These are phyloP conservation scores for Murraya paniculata DNA, from an alignment of 345 rosid species.

Conservation along the genomic window DNA sequence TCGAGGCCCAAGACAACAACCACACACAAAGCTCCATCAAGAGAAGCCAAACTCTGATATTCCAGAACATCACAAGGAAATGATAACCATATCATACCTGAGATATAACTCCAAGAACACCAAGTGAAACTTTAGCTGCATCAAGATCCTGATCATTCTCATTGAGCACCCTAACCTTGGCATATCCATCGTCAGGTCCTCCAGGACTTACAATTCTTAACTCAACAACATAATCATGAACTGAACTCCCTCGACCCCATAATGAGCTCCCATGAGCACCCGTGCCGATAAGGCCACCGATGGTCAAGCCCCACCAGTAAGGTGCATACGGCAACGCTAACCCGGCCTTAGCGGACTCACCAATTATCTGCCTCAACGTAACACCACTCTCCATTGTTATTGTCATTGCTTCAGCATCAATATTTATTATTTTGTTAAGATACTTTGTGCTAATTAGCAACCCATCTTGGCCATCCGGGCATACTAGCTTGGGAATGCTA, in stretches of 20 bases:
- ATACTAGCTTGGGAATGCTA: conserved; percentile 69
- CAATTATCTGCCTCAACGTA: conserved; percentile 53
- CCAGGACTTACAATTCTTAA: conserved; percentile 62
- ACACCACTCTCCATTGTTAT: conserved; percentile 69
- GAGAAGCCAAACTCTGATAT: background rate
- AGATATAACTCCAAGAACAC: conserved; percentile 79
- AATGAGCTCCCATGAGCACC: conserved; percentile 89
- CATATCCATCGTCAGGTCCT: conserved; percentile 41
- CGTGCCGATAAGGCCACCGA: conserved; percentile 73
- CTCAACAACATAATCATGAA: conserved; percentile 63
- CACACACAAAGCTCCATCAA: background rate
- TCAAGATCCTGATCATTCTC: conserved; percentile 38
- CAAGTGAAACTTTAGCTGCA: conserved; percentile 75
- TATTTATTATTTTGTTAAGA: conserved; percentile 34
- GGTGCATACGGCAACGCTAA: conserved; percentile 75
- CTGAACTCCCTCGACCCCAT: conserved; percentile 72
- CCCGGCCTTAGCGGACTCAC: conserved; percentile 56
- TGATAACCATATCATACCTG: conserved; percentile 38
- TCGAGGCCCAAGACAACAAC: background rate
- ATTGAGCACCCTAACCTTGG: conserved; percentile 39
- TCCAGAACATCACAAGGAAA: no score
- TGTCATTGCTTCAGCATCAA: conserved; percentile 38
- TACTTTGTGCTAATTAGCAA: conserved; percentile 70
- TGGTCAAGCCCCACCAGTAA: conserved; percentile 89
- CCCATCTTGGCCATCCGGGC: conserved; percentile 60